Conservation (phyloP, 179 eudicot genomes). For the Carnegiea gigantea region DNA sequence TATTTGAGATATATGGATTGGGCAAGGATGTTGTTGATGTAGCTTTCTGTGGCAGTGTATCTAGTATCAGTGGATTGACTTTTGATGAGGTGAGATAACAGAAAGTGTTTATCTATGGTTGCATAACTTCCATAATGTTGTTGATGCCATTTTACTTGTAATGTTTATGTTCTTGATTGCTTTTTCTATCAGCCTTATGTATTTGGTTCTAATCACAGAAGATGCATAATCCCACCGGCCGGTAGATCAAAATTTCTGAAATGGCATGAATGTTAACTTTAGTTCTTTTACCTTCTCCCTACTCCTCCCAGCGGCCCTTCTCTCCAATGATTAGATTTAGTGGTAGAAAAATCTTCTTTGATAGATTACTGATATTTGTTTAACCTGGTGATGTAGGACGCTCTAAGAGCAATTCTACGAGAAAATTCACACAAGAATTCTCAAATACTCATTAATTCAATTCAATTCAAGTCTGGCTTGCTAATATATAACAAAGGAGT, state of each 20-base stretch:
- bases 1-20: constrained; percentile 95
- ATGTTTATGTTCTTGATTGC: neutral
- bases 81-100: constrained; percentile 81
- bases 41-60: constrained; percentile 90
- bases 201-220: neutral
- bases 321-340: neutral
- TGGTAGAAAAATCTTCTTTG: neutral
- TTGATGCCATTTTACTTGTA: neutral
- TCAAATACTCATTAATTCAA: too few relatives aligned
- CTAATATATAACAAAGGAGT: too few relatives aligned
- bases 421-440: too few relatives aligned
- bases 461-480: too few relatives aligned
- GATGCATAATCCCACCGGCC: too few relatives aligned
- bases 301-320: neutral
- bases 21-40: constrained; percentile 85
- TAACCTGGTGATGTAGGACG: neutral
- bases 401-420: too few relatives aligned
- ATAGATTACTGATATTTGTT: neutral
- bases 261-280: neutral
- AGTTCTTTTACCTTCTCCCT: neutral
- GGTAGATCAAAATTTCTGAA: neutral
- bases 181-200: neutral
- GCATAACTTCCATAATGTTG: neutral
- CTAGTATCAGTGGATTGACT: constrained; percentile 90
- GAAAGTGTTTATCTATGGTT: neutral